Evolutionary conservation across 306 rosid species (phyloP).

Genomic region (Parietaria judaica): DNA sequence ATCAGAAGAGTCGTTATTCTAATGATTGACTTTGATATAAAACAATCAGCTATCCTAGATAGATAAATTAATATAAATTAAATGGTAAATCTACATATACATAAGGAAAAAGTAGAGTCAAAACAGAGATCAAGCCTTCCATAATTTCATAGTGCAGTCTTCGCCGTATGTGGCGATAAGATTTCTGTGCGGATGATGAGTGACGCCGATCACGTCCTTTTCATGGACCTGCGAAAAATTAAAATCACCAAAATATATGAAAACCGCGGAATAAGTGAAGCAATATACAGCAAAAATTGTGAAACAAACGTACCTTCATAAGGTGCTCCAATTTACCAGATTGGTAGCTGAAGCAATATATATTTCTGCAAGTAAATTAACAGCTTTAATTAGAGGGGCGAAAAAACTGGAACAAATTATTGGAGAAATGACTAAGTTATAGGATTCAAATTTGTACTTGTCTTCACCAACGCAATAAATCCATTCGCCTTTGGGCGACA

Average conservation of each 20-base stretch:
- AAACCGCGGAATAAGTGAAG: too few relatives aligned
- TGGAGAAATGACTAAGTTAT: not conserved
- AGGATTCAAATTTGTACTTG: constrained; percentile 38
- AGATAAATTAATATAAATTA: not conserved
- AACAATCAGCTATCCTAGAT: not conserved
- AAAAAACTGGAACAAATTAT: not conserved
- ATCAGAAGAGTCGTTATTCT: too few relatives aligned
- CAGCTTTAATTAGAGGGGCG: not conserved
- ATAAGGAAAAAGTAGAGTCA: not conserved
- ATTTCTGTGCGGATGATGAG: constrained; percentile 97
- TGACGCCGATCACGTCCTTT: constrained; percentile 81
- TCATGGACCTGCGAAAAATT: constrained; percentile 69
- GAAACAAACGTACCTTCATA: constrained; percentile 59
- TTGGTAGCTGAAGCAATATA: constrained; percentile 93
- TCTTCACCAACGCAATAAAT: constrained; percentile 99
- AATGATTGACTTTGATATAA: not conserved
- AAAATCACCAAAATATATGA: not conserved
- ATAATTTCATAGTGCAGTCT: constrained; percentile 85
- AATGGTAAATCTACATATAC: constrained; percentile 1
- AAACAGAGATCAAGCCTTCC: constrained; percentile 61
- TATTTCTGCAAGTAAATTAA: constrained; percentile 50
- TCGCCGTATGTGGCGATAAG: constrained; percentile 81
- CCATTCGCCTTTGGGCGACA: constrained; percentile 99
- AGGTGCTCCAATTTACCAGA: constrained; percentile 97
- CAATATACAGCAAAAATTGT: too few relatives aligned